Base-by-base conservation (phyloP, 2,329 filamentous ascomycete genomes). In the Phyllosticta capitalensis region DNA sequence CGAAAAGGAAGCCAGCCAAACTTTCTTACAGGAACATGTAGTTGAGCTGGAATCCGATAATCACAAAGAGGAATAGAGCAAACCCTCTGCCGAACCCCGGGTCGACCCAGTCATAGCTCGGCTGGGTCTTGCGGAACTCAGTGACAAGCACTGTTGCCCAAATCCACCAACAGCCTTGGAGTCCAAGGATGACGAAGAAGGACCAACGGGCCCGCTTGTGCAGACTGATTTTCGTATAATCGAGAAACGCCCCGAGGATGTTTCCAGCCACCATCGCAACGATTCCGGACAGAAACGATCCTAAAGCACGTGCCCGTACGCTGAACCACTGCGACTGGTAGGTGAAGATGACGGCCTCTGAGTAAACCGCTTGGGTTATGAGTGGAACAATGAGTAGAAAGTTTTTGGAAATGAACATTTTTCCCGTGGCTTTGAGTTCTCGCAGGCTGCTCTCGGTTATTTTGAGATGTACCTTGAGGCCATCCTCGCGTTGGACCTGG, bases 321-420 rank as follows among this genome's bases (percentile, higher is more conserved):
- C 79, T 81, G 66, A 90, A 89, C 84, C 85, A 91, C 14, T 87
- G 68, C 67, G 54, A 55, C 54, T 86, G 74, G 61, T 86, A 90
- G 0, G 87, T 89, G 69, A 86, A 89, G 70, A 86, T 88, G 0
- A 90, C 85, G 0, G 87, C 83, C 68, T 90, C 87, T 0, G 84
- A 75, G 67, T 87, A 90, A 0, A 88, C 86, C 0, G 84, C 84
- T 64, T 89, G 85, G 1, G 84, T 84, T 48, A 90, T 89, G 63
- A 87, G 82, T 0, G 86, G 78, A 2, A 89, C 70, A 1, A 89
- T 77, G 0, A 89, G 74, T 1, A 90, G 71, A 61, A 88, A 89
- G 28, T 80, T 79, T 51, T 78, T 82, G 1, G 75, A 82, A 28
- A 85, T 72, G 63, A 89, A 88, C 0, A 84, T 72, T 59, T 76